Evolutionary conservation across 805 yeast genomes (phyloP), one percentile per base, ranked within the genome.

Genomic region (Barnettozyma vustinii): DNA sequence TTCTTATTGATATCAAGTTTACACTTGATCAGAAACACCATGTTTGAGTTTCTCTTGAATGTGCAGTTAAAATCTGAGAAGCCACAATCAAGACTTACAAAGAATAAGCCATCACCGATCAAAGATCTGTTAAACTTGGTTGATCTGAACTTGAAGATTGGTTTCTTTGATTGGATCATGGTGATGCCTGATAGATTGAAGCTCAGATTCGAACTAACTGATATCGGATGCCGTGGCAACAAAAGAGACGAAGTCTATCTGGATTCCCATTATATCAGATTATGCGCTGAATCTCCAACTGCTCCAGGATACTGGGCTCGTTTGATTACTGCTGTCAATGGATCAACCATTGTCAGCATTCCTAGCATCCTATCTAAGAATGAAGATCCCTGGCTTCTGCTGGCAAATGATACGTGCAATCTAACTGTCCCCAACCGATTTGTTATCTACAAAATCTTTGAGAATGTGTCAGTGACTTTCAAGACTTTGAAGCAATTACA

Each of bases 381-480:
- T 5, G 51, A 52, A 1, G 52, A 54, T 7, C 47, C 56, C 58
- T 56, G 78, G 74, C 70, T 67, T 67, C 40, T 66, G 66, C 42
- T 70, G 57, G 56, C 62, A 59, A 58, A 71, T 67, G 59, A 71
- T 58, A 45, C 70, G 49, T 70, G 79, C 56, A 75, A 82, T 47
- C 61, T 84, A 40, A 70, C 72, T 21, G 71, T 89, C 45, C 97
- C 97, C 0, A 79, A 84, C 62, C 80, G 81, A 47, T 87, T 87
- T 60, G 72, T 86, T 45, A 80, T 87, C 47, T 87, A 87, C 66
- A 77, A 82, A 21, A 75, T 91, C n/a, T 80, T 91, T 58, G 97
- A 91, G 58, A 86, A 86, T 57, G 68, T 86, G 15, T 75, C 87
- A 18, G 81, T 89, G 0, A 67, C 83, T 37, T 72, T 74, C 45